Evolutionary conservation across 164 flowering plant genomes (phyloP).

Genomic region (Vitis rupestris): DNA sequence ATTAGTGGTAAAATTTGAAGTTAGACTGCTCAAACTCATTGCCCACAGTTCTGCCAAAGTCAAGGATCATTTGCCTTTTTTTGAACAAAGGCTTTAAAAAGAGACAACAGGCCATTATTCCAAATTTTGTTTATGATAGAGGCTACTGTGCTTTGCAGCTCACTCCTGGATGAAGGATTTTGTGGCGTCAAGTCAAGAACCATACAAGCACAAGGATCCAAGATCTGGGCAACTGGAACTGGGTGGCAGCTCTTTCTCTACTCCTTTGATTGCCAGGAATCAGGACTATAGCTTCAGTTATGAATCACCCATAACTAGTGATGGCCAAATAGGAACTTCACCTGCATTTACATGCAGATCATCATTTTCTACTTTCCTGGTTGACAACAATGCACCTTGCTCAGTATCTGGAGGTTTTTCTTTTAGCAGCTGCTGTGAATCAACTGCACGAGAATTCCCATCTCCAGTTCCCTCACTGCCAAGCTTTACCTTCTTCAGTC

Average conservation of each 20-base stretch:
- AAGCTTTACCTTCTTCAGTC: slow-evolving; percentile 76
- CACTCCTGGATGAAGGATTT: slow-evolving; percentile 58
- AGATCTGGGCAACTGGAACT: slow-evolving; percentile 19
- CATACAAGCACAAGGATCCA: not conserved
- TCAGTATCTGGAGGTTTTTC: slow-evolving; percentile 53
- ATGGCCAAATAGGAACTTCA: slow-evolving; percentile 29
- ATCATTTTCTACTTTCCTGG: slow-evolving; percentile 68
- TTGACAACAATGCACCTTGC: slow-evolving; percentile 33
- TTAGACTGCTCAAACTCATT: not conserved
- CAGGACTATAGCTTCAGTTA: slow-evolving; percentile 57
- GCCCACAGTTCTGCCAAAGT: not conserved
- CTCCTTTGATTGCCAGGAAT: slow-evolving; percentile 36
- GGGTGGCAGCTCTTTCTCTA: slow-evolving; percentile 30
- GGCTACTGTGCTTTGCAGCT: slow-evolving; percentile 33
- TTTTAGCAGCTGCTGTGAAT: slow-evolving; percentile 44
- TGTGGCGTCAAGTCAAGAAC: slow-evolving; percentile 16
- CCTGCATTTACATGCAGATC: slow-evolving; percentile 67
- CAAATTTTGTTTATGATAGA: not conserved
- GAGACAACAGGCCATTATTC: not conserved
- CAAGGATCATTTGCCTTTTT: not conserved
- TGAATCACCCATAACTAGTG: slow-evolving; percentile 31
- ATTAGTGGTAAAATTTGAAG: no score
- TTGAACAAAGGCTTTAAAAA: not conserved
- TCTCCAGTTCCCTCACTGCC: slow-evolving; percentile 62
- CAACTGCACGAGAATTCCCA: slow-evolving; percentile 35